phyloP scores from a whole-genome alignment of 176 grass and related monocot species.

The Aegilops speltoides region DNA sequence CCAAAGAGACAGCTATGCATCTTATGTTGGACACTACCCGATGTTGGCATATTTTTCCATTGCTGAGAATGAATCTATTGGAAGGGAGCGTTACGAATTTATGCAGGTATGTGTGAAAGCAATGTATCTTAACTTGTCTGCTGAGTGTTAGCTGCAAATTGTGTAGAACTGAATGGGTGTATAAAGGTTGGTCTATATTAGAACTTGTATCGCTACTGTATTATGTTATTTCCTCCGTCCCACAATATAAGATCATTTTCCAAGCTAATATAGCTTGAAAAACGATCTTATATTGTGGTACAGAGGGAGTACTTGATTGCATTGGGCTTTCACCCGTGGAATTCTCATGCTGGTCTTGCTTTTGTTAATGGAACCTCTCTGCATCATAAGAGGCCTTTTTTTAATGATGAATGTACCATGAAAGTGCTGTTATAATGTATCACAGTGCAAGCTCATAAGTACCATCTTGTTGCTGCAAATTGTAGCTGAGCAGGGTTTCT shows the following conservation, averaged over 20 bases:
- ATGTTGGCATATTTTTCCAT: conserved; percentile 85
- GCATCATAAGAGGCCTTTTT: background rate
- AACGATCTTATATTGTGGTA: too few species aligned
- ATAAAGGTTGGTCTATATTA: background rate
- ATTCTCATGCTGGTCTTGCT: background rate
- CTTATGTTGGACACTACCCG: conserved; percentile 88
- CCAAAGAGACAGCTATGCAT: conserved; percentile 89
- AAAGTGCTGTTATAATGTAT: background rate
- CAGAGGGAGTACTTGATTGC: background rate
- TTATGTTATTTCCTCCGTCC: too few species aligned
- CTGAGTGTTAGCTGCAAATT: background rate
- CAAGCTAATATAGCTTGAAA: too few species aligned
- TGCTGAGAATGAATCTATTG: conserved; percentile 93
- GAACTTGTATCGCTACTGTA: background rate
- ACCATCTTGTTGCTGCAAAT: background rate
- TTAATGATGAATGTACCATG: background rate
- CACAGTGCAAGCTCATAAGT: background rate
- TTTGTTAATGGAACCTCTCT: background rate
- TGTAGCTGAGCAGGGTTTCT: background rate
- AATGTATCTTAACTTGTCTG: conserved; percentile 2
- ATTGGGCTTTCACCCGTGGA: background rate
- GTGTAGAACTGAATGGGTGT: background rate
- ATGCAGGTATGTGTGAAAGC: conserved; percentile 63
- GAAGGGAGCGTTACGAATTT: conserved; percentile 87
- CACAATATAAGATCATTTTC: too few species aligned